phyloP scores from a whole-genome alignment of 331 rosid genomes.

The Prunus yedoensis region DNA sequence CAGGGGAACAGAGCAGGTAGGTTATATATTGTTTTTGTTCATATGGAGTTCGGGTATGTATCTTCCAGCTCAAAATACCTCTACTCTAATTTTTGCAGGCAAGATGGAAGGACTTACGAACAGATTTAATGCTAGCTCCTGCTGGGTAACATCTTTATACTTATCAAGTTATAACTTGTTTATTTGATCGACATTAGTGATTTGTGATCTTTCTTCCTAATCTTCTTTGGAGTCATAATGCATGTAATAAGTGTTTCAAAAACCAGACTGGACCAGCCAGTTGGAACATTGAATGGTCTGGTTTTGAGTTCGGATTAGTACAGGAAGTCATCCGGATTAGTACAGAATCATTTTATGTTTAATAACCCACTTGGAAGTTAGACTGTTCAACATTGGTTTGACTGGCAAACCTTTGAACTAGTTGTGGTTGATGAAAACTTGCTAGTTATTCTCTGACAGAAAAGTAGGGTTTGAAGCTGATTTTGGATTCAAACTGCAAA shows the following conservation, averaged over 20 bases:
- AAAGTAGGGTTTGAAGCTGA: background rate
- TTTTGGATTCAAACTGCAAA: constrained; percentile 20
- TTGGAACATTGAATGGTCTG: background rate
- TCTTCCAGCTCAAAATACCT: constrained; percentile 21
- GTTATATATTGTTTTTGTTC: constrained; percentile 22
- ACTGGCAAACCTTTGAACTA: background rate
- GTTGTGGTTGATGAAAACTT: background rate
- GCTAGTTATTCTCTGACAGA: background rate
- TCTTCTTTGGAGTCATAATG: background rate
- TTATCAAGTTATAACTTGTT: constrained; percentile 19
- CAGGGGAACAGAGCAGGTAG: constrained; percentile 97
- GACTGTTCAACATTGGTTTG: background rate
- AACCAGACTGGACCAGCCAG: background rate
- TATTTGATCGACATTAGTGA: background rate
- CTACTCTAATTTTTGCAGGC: constrained; percentile 48
- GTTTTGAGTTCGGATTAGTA: background rate
- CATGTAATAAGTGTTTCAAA: background rate
- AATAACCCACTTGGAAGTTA: background rate
- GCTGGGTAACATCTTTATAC: constrained; percentile 62
- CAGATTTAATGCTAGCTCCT: constrained; percentile 87
- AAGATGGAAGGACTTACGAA: constrained; percentile 85
- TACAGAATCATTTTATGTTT: background rate
- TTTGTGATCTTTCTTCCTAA: constrained; percentile 4
- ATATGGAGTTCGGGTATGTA: constrained; percentile 5
- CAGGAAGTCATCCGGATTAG: background rate